Base-by-base conservation (phyloP, 2,329 filamentous ascomycete genomes). In the Penicillium verrucosum region DNA sequence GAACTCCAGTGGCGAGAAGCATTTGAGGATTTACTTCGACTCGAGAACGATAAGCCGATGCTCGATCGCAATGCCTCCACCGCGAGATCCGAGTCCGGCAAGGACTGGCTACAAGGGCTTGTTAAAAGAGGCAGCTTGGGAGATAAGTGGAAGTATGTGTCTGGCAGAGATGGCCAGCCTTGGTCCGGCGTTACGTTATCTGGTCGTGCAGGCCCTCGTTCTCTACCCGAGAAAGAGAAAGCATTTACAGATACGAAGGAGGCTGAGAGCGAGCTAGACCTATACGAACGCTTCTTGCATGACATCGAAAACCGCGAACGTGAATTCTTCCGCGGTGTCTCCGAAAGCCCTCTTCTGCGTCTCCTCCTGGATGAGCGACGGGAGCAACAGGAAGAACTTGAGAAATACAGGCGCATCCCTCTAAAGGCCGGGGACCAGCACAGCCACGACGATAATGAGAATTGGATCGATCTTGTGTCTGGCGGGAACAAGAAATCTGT, bases 21-120 rank as follows among this genome's bases (percentile, higher is more conserved):
- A 0, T 86, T 84, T 61, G 82, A 85, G 63, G 84, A 87, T 62
- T 75, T 86, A 10, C 61, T 86, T 16, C 76, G 76, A 46, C 72
- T 81, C 3, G 73, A 79, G 50, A 78, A 78, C 51, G 77, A 75
- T 23, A 71, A 75, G 53, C 65, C 71, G 25, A 74, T 79, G 72
- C 65, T 78, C 8, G 73, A 77, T 40, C 66, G 59, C 27, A 66
- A 70, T 25, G 47, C 60, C 2, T 51, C 64, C 18, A 8, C n/a
- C 8, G 57, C 66, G 2, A 55, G 65, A 38, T 60, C 60, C 5
- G 70, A 75, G 57, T 64, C 68, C n/a, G 67, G 69, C 14, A 68
- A 67, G 34, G 72, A 73, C 10, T 79, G 77, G 77, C 51, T 79
- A 3, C 66, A 70, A 21, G 72, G 74, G 1, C 60, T 79, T 47